Evolutionary conservation across 352 stramenopile genomes (phyloP), one percentile per base, ranked within the genome.

Genomic region (Pythium folliculosum): DNA sequence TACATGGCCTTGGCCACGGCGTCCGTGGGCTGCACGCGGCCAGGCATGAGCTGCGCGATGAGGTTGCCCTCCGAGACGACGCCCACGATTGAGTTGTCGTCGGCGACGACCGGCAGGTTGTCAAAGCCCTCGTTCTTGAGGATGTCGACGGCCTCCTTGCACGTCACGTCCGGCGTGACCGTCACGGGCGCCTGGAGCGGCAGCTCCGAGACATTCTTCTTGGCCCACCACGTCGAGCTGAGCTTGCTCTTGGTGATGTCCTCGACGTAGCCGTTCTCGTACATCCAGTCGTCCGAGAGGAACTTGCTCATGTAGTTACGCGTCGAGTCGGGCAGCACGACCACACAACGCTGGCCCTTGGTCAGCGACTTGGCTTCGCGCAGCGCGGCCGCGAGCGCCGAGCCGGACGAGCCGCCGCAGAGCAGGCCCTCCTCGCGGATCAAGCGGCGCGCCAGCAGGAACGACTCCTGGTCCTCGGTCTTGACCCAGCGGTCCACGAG

Each of bases 261-360:
- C 59, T 89, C 86, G 40, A 95, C 86, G 71, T 91, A 95, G 43
- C 79, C 81, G 72, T 94, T 73, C 62, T 92, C 81, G 73, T 91
- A 92, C 88, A 95, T 95, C 96, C 96, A 99, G 76, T 98, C 90
- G 77, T 99, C 94, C 56, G 82, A 96, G 27, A 99, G 71, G 65
- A 97, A 98, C 84, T 99, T 99, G 75, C 91, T 98, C 95, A 99
- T 99, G 91, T 99, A 99, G 82, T 99, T 99, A 48, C 96, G 84
- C 32, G 97, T 97, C 55, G 88, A 98, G 79, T 99, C 96, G 0
- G 96, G 94, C 17, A 99, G 78, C 52, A 99, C 88, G 6, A 99
- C 93, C 8, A 99, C 96, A 70, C 91, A 98, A 37, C 89, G 85
- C 72, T 99, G 90, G 30, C 91, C 95, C 25, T 81, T 75, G 54